Evolutionary conservation across 164 flowering plant genomes (phyloP).

Genomic region (Santalum album): DNA sequence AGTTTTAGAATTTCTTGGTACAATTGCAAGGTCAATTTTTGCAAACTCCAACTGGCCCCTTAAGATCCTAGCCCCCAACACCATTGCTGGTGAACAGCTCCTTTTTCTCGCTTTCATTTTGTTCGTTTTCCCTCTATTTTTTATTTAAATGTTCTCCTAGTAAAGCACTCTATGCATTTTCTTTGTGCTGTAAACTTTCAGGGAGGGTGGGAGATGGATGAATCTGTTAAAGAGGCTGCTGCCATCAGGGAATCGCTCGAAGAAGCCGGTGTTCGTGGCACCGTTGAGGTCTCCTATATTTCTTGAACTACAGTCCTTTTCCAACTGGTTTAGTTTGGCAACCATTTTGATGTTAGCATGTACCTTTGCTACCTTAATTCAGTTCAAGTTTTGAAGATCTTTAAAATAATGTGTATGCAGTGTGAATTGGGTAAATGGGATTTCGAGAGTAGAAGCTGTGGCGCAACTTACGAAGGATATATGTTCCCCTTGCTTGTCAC

Average conservation of each 20-base stretch:
- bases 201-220: slow-evolving; percentile 72
- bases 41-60: no score
- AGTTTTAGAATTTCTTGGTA: no score
- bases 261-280: slow-evolving; percentile 59
- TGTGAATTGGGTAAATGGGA: slow-evolving; percentile 57
- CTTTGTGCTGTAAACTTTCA: slow-evolving; percentile 6
- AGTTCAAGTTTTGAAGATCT: no score
- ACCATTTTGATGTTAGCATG: neutral
- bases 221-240: slow-evolving; percentile 40
- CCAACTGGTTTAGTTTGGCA: neutral
- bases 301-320: neutral
- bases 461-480: slow-evolving; percentile 47
- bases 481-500: slow-evolving; percentile 72
- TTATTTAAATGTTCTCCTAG: no score
- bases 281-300: slow-evolving; percentile 27
- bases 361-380: no score
- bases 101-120: no score
- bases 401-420: slow-evolving; percentile 19
- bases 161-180: no score
- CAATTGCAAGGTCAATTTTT: no score
- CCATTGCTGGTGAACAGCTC: no score
- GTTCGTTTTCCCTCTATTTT: no score
- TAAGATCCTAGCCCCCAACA: no score
- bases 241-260: slow-evolving; percentile 49
- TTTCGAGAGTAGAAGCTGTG: slow-evolving; percentile 62